A percentile compares a stretch with the other conserved stretches of the same genome.
These are phyloP conservation scores for Parathielavia appendiculata DNA, from an alignment of 495 filamentous ascomycete genomes.

Conservation along the genomic window DNA sequence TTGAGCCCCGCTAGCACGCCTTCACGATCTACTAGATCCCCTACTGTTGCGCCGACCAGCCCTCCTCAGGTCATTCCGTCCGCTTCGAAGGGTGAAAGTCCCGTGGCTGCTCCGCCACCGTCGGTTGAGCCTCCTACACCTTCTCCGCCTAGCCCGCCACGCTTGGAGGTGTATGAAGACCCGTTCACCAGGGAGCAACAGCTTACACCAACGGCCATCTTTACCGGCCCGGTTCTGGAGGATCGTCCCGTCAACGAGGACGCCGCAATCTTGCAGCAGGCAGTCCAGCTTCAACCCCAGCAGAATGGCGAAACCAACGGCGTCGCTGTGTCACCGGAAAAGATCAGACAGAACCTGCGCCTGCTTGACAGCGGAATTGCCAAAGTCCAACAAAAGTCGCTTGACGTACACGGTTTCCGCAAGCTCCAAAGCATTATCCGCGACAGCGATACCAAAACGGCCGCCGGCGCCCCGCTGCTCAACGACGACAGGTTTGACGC, in stretches of 20 bases:
- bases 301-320: conserved; percentile 21
- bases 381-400: conserved; percentile 60
- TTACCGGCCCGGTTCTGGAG: conserved; percentile 45
- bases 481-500: conserved; percentile 64
- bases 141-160: conserved; percentile 31
- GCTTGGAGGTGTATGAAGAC: conserved; percentile 56
- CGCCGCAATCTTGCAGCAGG: conserved; percentile 37
- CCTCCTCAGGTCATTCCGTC: background rate
- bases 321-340: conserved; percentile 41
- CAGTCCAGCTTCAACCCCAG: background rate
- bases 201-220: conserved; percentile 37
- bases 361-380: conserved; percentile 72
- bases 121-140: conserved; percentile 22
- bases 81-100: conserved; percentile 12
- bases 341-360: conserved; percentile 47
- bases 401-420: conserved; percentile 85
- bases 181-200: conserved; percentile 48
- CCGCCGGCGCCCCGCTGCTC: conserved; percentile 19
- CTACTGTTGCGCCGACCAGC: conserved; percentile 20
- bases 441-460: conserved; percentile 50
- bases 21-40: conserved; percentile 16
- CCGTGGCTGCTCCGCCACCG: conserved; percentile 6
- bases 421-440: conserved; percentile 78
- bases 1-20: conserved; percentile 9
- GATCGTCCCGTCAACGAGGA: conserved; percentile 52